These are phyloP conservation scores for Tulasnella sp. DNA, from an alignment of 768 basidiomycete genomes.

Conservation along the genomic window DNA sequence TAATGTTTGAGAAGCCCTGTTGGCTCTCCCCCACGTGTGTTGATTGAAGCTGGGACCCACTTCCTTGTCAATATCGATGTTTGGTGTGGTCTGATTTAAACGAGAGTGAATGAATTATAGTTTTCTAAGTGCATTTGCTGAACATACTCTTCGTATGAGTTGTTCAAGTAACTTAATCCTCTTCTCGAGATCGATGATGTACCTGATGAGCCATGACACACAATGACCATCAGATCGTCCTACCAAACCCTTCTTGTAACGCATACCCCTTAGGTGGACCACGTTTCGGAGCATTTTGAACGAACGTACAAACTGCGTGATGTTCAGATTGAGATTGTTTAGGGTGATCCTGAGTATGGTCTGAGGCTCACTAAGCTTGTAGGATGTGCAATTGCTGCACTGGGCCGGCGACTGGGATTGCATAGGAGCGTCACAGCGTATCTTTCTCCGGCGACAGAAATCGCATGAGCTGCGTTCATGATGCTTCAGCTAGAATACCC, in stretches of 20 bases:
- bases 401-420: neutral
- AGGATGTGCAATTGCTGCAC: conserved; percentile 8
- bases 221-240: neutral
- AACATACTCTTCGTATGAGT: conserved; percentile 32
- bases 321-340: conserved; percentile 11
- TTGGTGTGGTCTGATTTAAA: conserved; percentile 24
- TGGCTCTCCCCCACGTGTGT: conserved; percentile 14
- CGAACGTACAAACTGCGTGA: conserved; percentile 42
- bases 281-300: conserved; percentile 35
- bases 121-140: neutral
- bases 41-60: conserved; percentile 6
- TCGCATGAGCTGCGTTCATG: conserved; percentile 72
- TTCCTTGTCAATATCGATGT: conserved; percentile 22
- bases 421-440: conserved; percentile 33
- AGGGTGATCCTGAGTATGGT: neutral
- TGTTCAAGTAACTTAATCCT: conserved; percentile 44
- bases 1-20: conserved; percentile 23
- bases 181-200: conserved; percentile 46
- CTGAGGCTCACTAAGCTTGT: conserved; percentile 45
- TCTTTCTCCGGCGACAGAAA: conserved; percentile 69
- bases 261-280: conserved; percentile 55
- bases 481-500: too few relatives aligned
- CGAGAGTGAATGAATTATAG: neutral
- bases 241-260: neutral
- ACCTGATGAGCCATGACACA: conserved; percentile 22